A percentile compares a stretch with the other conserved stretches of the same genome.
phyloP scores from a whole-genome alignment of 352 stramenopile genomes.

The Lagenidium giganteum region DNA sequence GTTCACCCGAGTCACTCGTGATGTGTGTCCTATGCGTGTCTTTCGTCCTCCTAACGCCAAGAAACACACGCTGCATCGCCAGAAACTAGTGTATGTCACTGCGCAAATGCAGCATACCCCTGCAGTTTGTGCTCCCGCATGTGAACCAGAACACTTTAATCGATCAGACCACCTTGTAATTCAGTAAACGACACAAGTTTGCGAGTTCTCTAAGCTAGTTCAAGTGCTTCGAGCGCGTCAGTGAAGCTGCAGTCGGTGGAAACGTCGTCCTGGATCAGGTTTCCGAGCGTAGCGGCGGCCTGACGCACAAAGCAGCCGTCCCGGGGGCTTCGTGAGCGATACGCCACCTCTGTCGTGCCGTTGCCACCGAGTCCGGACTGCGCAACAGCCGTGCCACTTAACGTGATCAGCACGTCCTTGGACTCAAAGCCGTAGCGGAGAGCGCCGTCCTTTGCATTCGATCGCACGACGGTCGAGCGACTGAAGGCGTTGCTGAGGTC shows the following conservation, averaged over 20 bases:
- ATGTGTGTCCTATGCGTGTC: no score
- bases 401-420: slow-evolving; percentile 21
- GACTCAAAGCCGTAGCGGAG: slow-evolving; percentile 22
- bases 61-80: no score
- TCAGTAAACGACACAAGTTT: no score
- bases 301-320: slow-evolving; percentile 27
- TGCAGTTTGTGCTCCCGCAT: no score
- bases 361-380: slow-evolving; percentile 35
- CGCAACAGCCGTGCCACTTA: slow-evolving; percentile 21
- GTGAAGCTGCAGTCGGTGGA: background rate
- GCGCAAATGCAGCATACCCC: no score
- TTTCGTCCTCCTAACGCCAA: no score
- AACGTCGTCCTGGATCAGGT: slow-evolving; percentile 1
- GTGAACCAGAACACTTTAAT: no score
- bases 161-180: no score
- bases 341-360: slow-evolving; percentile 22
- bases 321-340: slow-evolving; percentile 11
- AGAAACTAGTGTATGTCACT: no score
- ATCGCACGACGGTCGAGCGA: slow-evolving; percentile 9
- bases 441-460: slow-evolving; percentile 1
- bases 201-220: no score
- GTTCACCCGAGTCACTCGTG: no score
- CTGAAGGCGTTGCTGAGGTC: slow-evolving; percentile 39
- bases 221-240: no score
- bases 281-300: background rate